A percentile compares a stretch with the other conserved stretches of the same genome.
These are phyloP conservation scores for Gnomoniopsis smithogilvyi DNA, from an alignment of 2,329 filamentous ascomycete genomes.

Conservation along the genomic window DNA sequence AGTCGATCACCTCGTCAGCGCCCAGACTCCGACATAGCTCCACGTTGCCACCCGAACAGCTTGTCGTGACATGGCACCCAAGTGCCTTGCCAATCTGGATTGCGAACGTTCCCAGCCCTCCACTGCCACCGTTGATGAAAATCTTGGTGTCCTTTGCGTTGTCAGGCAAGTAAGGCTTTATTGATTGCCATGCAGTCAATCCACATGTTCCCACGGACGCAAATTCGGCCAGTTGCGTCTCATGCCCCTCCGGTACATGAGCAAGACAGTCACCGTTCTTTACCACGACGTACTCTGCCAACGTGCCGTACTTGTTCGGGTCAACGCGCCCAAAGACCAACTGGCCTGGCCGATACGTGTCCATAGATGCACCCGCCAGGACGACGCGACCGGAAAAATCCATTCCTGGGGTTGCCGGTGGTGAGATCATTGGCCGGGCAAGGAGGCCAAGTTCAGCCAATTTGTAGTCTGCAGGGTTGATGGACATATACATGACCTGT, in stretches of 20 bases:
- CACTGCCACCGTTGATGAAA: conserved; percentile 63
- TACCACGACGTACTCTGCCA: conserved; percentile 34
- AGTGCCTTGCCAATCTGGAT: conserved; percentile 62
- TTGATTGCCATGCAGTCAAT: conserved; percentile 43
- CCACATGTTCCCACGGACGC: conserved; percentile 43
- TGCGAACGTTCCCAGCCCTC: conserved; percentile 56
- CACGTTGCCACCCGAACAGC: conserved; percentile 56
- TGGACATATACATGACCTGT: conserved; percentile 46
- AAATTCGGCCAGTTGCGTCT: conserved; percentile 31
- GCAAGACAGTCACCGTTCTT: conserved; percentile 28
- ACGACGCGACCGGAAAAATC: conserved; percentile 47
- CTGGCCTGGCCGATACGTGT: conserved; percentile 35
- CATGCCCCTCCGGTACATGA: conserved; percentile 39
- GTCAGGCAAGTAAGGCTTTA: conserved; percentile 40
- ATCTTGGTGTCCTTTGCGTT: conserved; percentile 44
- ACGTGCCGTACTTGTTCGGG: conserved; percentile 29
- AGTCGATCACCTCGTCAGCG: conserved; percentile 63
- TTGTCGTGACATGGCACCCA: conserved; percentile 56
- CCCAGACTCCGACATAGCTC: conserved; percentile 56
- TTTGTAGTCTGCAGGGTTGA: conserved; percentile 67
- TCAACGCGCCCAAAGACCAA: conserved; percentile 41
- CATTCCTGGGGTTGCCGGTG: conserved; percentile 45
- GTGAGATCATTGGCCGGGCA: conserved; percentile 33
- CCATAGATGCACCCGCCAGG: conserved; percentile 26
- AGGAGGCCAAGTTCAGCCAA: conserved; percentile 47